Evolutionary conservation across 83 land plant genomes (phyloP).

Genomic region (Isoetes engelmannii): DNA sequence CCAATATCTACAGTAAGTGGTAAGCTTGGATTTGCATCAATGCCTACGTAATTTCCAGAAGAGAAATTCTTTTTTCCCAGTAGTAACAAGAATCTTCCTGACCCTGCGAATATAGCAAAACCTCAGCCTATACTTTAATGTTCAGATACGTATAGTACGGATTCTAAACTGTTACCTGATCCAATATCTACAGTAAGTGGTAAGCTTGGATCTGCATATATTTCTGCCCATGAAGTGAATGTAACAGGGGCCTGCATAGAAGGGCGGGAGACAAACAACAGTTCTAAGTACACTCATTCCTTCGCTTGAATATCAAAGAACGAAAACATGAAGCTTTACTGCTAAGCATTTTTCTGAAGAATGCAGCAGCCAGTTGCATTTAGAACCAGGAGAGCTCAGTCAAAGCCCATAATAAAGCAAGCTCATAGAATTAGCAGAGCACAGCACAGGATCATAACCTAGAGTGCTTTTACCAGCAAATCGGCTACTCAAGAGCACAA

Average conservation of each 20-base stretch:
- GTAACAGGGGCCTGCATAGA: slow-evolving; percentile 24
- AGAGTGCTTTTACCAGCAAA: too few relatives aligned
- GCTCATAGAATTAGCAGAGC: too few relatives aligned
- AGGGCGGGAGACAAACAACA: not conserved
- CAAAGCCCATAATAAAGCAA: too few relatives aligned
- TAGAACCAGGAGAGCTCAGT: too few relatives aligned
- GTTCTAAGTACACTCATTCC: too few relatives aligned
- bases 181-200: slow-evolving; percentile 37
- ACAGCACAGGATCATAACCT: too few relatives aligned
- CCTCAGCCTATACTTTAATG: not conserved
- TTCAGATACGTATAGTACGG: not conserved
- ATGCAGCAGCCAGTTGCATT: too few relatives aligned
- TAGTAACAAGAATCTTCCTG: slow-evolving; percentile 31
- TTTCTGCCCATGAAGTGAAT: slow-evolving; percentile 28
- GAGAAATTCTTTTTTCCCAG: slow-evolving; percentile 24
- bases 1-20: slow-evolving; percentile 37
- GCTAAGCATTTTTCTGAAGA: too few relatives aligned
- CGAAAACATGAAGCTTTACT: too few relatives aligned
- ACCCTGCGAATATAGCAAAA: slow-evolving; percentile 16
- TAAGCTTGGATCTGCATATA: slow-evolving; percentile 22
- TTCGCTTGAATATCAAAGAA: too few relatives aligned
- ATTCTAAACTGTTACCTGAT: slow-evolving; percentile 20
- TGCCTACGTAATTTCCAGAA: slow-evolving; percentile 28
- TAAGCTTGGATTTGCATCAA: slow-evolving; percentile 27
- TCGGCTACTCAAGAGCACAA: too few relatives aligned